Evolutionary conservation across 768 basidiomycete genomes (phyloP), one percentile per base, ranked within the genome.

Genomic region (Coprinopsis cinerea): DNA sequence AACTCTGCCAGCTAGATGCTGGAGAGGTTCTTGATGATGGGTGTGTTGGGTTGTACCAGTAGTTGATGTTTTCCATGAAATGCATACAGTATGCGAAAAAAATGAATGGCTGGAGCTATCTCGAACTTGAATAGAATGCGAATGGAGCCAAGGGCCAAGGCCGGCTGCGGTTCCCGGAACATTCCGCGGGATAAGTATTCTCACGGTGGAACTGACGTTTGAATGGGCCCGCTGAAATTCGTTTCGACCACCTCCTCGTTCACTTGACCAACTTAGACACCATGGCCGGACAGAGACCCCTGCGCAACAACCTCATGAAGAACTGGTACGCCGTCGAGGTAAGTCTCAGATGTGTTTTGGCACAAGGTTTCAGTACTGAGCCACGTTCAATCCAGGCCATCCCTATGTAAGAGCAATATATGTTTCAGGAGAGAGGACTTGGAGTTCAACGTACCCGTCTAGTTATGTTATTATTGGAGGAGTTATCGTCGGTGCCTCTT

Each of bases 291-390:
- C 58, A 56, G 22, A 46, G 49, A 7, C 64, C 63, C 41, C 52
- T 71, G 42, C 73, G 72, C 52, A 73, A 61, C 53, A 47, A 58
- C 18, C 67, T 78, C 54, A 72, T 81, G 74, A 81, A 74, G 66
- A 74, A 86, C 67, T 85, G 83, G 83, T 82, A 75, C 60, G 84
- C 85, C 69, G 70, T 84, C 57, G 86, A 87, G 79, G 83, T 82
- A 46, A 15, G 71, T 66, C 46, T 50, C 37, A 45, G 28, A 7
- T 43, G 48, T 40, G 11, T 32, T 26, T 35, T n/a, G n/a, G n/a
- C n/a, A n/a, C n/a, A n/a, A n/a, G 20, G 24, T 44, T 50, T 56
- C 17, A 28, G 13, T n/a, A 20, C 41, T 18, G 41, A 39, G 13
- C 22, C 23, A n/a, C 30, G 42, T 24, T 23, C 36, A 14, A 37